These are phyloP conservation scores for Kuraishia floccosa DNA, from an alignment of 805 yeast genomes.

Conservation along the genomic window DNA sequence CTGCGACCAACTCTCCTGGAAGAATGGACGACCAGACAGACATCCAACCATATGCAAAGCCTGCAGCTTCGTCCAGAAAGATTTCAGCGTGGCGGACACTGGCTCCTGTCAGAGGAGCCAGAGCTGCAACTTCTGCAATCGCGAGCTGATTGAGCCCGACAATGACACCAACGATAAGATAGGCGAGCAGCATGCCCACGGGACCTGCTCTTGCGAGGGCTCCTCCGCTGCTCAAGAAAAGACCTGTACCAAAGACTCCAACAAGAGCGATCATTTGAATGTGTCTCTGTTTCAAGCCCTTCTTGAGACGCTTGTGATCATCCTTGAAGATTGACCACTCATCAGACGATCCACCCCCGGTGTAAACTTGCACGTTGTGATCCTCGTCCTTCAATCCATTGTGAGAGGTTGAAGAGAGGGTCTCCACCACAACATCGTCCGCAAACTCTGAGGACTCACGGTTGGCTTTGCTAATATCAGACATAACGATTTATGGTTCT, in stretches of 20 bases:
- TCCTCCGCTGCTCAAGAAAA: conserved; percentile 39
- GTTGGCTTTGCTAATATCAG: too few species aligned
- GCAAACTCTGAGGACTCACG: too few species aligned
- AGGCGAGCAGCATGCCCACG: conserved; percentile 38
- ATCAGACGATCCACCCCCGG: too few species aligned
- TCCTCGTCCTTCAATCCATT: too few species aligned
- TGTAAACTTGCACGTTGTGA: too few species aligned
- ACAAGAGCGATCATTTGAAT: conserved; percentile 61
- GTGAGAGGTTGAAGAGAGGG: too few species aligned
- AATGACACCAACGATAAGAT: conserved; percentile 49
- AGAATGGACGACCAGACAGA: conserved; percentile 24
- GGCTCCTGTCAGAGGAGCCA: conserved; percentile 26
- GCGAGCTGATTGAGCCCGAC: conserved; percentile 44
- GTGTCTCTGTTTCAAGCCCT: conserved; percentile 35
- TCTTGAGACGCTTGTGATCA: too few species aligned
- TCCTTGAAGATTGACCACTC: too few species aligned
- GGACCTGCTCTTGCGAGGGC: conserved; percentile 21
- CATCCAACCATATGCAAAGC: too few species aligned
- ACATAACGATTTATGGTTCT: too few species aligned
- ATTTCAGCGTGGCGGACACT: conserved; percentile 23
- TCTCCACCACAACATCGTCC: too few species aligned
- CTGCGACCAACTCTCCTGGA: conserved; percentile 51
- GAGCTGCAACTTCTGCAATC: conserved; percentile 25
- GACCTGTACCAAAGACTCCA: conserved; percentile 61
- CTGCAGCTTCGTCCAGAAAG: too few species aligned